Base-by-base conservation (phyloP, 2,329 filamentous ascomycete species). In the Ascochyta pisi region DNA sequence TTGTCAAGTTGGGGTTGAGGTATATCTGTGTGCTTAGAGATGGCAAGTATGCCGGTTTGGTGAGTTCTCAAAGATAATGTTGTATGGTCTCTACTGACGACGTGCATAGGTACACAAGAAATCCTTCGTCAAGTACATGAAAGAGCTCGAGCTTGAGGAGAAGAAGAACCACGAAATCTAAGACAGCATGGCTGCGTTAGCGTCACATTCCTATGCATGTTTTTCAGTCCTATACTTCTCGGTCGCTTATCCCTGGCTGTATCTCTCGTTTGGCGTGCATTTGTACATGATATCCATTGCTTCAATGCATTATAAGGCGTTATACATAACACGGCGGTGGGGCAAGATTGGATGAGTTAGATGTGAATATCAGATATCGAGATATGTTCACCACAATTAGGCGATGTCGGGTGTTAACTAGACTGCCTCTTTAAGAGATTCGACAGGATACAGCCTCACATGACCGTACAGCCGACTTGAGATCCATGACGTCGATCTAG, bases 81-180 rank as follows among this genome's bases (percentile, higher is more conserved):
- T n/a, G 19, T 13, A 19, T 12, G 12, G 42, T 12, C 19, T 43
- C 19, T 44, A 26, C 49, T 57, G 10, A 39, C 24, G 6, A 10
- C 8, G 2, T 6, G 3, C 22, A 34, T 51, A 91, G 88, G 85
- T 89, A 46, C 95, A 99, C 77, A 98, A 98, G 81, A 99, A 99
- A 81, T 89, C 87, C 4, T 98, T 99, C 79, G 94, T 96, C 57
- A 93, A 91, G 75, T 97, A 96, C 73, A 89, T 96, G 76, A 91
- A 93, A 64, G 89, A 96, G 70, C 78, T 93, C 41, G 90, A 95
- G 70, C 83, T 89, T 64, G 55, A 62, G 39, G 69, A 73, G 62
- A 68, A 72, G 59, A 68, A 66, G 43, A 15, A 52, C 13, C 47
- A 40, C 26, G 19, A 34, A 7, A 42, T 23, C 15, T 56, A 41